A percentile compares a stretch with the other conserved stretches of the same genome.
Evolutionary conservation across 257 asterid genomes (phyloP).

Genomic region (Ocimum tenuiflorum): DNA sequence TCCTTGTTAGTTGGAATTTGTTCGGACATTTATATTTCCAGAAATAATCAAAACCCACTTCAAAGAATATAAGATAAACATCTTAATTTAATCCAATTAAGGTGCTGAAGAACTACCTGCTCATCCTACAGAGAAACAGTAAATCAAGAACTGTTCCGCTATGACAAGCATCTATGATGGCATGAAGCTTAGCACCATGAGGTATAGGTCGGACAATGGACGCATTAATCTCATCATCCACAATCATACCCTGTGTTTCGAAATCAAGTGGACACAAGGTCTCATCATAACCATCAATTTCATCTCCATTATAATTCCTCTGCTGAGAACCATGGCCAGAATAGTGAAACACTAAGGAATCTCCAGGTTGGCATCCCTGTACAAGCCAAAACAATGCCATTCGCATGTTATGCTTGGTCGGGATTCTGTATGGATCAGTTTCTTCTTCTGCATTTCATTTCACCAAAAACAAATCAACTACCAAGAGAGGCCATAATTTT

Average conservation of each 20-base stretch:
- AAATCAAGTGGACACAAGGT: slow-evolving; percentile 91
- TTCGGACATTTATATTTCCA: slow-evolving; percentile 9
- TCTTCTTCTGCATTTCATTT: slow-evolving; percentile 74
- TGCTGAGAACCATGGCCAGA: slow-evolving; percentile 96
- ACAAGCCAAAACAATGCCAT: slow-evolving; percentile 91
- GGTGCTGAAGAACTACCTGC: slow-evolving; percentile 38
- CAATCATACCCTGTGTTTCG: slow-evolving; percentile 94
- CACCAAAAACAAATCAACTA: no score
- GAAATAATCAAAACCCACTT: background rate
- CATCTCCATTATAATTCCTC: slow-evolving; percentile 79
- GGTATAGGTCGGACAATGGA: slow-evolving; percentile 78
- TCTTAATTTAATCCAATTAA: background rate
- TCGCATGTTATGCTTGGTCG: slow-evolving; percentile 74
- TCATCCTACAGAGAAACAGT: slow-evolving; percentile 84
- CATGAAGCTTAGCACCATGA: slow-evolving; percentile 86
- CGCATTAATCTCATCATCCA: slow-evolving; percentile 88
- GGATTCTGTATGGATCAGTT: slow-evolving; percentile 73
- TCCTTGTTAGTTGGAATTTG: background rate
- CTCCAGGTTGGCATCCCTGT: slow-evolving; percentile 93
- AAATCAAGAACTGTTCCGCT: slow-evolving; percentile 90
- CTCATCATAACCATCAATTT: slow-evolving; percentile 93
- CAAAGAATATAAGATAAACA: background rate
- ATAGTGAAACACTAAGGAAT: slow-evolving; percentile 78
- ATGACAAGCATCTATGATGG: slow-evolving; percentile 88
- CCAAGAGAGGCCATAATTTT: no score